Conservation (phyloP, 306 rosid species). For the Abrus pulchellus region DNA sequence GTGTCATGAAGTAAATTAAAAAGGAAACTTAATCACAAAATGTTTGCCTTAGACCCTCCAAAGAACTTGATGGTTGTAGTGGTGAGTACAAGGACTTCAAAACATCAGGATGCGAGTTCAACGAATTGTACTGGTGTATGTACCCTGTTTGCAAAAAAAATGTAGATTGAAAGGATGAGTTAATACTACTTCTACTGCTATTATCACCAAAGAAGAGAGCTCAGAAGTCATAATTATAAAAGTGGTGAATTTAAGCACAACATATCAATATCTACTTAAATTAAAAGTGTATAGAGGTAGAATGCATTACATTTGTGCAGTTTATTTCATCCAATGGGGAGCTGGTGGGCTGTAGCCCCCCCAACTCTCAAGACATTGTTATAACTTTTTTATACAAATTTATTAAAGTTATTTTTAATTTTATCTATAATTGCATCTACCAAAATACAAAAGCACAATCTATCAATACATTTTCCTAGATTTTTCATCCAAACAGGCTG, state of each 20-base stretch:
- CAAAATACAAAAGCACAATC: neutral
- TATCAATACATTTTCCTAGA: conserved; percentile 9
- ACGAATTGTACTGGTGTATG: conserved; percentile 91
- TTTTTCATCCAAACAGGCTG: neutral
- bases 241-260: conserved; percentile 39
- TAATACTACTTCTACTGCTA: conserved; percentile 23
- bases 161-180: conserved; percentile 31
- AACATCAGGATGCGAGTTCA: conserved; percentile 97
- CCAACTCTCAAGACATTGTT: neutral
- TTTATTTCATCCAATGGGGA: conserved; percentile 24
- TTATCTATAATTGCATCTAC: neutral
- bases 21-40: conserved; percentile 44
- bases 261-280: conserved; percentile 2
- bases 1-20: conserved; percentile 40
- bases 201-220: neutral
- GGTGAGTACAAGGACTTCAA: conserved; percentile 96
- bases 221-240: conserved; percentile 8
- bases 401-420: neutral
- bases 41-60: conserved; percentile 94
- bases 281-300: conserved; percentile 6
- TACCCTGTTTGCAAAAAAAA: conserved; percentile 69
- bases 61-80: conserved; percentile 93
- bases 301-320: conserved; percentile 29
- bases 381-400: neutral
- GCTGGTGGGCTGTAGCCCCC: neutral